Conservation (phyloP, 116 monocot species). For the Cymodocea nodosa region DNA sequence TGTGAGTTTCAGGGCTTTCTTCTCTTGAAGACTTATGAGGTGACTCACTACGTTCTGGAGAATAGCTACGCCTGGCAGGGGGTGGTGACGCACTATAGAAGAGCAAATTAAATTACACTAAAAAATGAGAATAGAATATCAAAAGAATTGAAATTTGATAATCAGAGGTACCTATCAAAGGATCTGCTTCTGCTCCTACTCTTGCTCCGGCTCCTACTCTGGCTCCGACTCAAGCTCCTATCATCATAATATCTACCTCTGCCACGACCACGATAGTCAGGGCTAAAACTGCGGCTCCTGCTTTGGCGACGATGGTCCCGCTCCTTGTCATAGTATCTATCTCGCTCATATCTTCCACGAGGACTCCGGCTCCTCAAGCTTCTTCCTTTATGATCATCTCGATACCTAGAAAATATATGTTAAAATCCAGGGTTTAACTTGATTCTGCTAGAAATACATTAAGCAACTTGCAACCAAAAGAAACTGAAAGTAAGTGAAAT, state of each 20-base stretch:
- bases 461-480: too few relatives aligned
- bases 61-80: conserved; percentile 31
- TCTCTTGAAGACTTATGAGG: conserved; percentile 19
- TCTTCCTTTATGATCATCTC: conserved; percentile 53
- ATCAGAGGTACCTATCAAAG: not conserved
- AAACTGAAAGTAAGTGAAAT: too few relatives aligned
- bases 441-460: too few relatives aligned
- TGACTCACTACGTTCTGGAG: conserved; percentile 37
- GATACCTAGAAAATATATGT: conserved; percentile 16
- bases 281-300: conserved; percentile 47
- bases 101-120: not conserved
- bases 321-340: conserved; percentile 33
- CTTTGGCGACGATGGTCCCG: conserved; percentile 37
- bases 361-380: conserved; percentile 46
- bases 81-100: conserved; percentile 37
- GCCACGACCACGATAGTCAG: conserved; percentile 46
- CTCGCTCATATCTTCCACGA: conserved; percentile 46
- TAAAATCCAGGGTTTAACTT: too few relatives aligned
- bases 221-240: conserved; percentile 30
- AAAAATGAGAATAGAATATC: not conserved
- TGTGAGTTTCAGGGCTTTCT: conserved; percentile 29
- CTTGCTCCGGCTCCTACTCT: not conserved
- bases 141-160: not conserved
- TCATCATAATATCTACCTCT: conserved; percentile 31
- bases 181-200: conserved; percentile 2